phyloP scores from a whole-genome alignment of 805 yeast species.

The Ogataea chonburiensis region DNA sequence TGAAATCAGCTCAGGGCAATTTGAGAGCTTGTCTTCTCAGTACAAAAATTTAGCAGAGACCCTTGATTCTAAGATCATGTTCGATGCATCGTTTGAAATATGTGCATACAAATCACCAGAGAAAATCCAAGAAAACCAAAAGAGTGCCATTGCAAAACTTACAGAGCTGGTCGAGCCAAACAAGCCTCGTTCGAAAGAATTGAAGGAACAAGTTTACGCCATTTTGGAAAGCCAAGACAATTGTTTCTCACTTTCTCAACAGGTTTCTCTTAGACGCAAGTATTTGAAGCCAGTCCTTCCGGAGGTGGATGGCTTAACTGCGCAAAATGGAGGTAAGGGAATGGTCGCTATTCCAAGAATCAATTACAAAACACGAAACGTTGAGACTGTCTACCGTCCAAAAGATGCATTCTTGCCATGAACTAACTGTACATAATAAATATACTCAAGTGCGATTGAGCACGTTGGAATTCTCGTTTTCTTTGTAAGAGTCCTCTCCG shows the following conservation, averaged over 20 bases:
- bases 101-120: constrained; percentile 39
- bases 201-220: constrained; percentile 40
- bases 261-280: constrained; percentile 40
- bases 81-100: constrained; percentile 45
- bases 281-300: constrained; percentile 60
- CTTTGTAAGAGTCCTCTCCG: constrained; percentile 44
- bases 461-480: constrained; percentile 35
- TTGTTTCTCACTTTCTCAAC: constrained; percentile 39
- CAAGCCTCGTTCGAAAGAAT: constrained; percentile 35
- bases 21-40: constrained; percentile 21
- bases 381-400: constrained; percentile 55
- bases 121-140: constrained; percentile 31
- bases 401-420: constrained; percentile 44
- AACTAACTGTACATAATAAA: constrained; percentile 13
- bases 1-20: constrained; percentile 35
- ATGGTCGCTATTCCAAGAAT: constrained; percentile 54
- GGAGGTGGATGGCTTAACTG: constrained; percentile 38
- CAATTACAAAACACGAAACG: constrained; percentile 53
- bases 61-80: constrained; percentile 46
- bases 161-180: constrained; percentile 20
- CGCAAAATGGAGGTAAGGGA: constrained; percentile 42
- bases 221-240: constrained; percentile 41
- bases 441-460: constrained; percentile 3
- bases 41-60: constrained; percentile 40
- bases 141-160: constrained; percentile 19